Base-by-base conservation (phyloP, 345 rosid species). In the Camelina laxa region DNA sequence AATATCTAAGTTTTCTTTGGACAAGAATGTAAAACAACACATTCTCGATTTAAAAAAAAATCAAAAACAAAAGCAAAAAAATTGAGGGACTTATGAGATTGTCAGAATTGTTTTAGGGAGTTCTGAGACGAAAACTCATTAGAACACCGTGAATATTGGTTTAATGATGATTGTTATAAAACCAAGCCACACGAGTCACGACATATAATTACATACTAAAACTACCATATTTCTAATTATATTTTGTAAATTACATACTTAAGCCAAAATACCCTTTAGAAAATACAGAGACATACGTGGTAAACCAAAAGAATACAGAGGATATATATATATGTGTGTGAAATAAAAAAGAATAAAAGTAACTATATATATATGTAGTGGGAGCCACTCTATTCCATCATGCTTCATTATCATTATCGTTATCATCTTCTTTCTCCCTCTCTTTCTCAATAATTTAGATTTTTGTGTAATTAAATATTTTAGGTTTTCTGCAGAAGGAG, bases 401-500 rank as follows among this genome's bases (percentile, higher is more conserved):
- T 73, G 64, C 42, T 65, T 77, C 73, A 53, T 71, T 80, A 75
- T 79, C 76, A 50, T 74, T 80, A 63, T 80, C 85, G 66, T 83
- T 82, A 66, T 72, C 77, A n/a, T 65, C 70, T 10, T 61, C 75
- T 62, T 20, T 65, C 69, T 60, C 47, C 12, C 58, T 38, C 65
- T 53, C 65, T 75, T 48, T 70, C 70, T 71, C 63, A 77, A 65
- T 77, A 30, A 71, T 72, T 47, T 70, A 49, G 80, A 50, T 33
- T 75, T 80, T 76, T 75, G 13, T 71, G 70, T 65, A 70, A 72
- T 73, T 78, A 62, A 72, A 78, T 78, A 72, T 60, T 45, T 61
- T 67, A 67, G 80, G 76, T 74, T 72, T 78, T 80, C 76, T 65
- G 72, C 65, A 81, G 91, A 87, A 86, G 91, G 65, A 82, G 92